These are phyloP conservation scores for Fusarium setosum DNA, from an alignment of 2,329 filamentous ascomycete species.

Conservation along the genomic window DNA sequence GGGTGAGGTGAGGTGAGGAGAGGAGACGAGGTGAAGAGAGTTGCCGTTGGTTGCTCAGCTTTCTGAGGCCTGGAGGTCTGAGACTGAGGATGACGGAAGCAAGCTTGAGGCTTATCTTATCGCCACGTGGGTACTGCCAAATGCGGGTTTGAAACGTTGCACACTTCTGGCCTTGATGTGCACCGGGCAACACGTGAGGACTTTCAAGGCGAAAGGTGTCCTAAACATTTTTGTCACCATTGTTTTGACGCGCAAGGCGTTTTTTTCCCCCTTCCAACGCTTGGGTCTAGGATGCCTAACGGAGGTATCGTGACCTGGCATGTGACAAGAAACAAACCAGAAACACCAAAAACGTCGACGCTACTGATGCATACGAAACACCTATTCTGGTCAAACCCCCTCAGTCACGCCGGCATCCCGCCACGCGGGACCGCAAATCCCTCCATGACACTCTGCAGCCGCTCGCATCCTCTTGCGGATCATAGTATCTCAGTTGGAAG, in stretches of 20 bases:
- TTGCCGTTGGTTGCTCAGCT: constrained; percentile 24
- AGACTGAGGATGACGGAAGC: constrained; percentile 41
- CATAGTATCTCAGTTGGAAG: neutral
- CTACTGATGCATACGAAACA: neutral
- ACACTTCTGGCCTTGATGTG: too few species aligned
- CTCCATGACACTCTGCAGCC: neutral
- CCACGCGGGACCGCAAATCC: neutral
- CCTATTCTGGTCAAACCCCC: constrained; percentile 2
- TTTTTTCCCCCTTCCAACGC: neutral
- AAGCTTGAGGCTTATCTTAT: constrained; percentile 45
- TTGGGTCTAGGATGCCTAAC: neutral
- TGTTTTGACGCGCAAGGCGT: neutral
- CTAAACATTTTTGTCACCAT: neutral
- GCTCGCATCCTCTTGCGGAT: neutral
- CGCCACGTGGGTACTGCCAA: constrained; percentile 40
- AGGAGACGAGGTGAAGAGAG: constrained; percentile 8
- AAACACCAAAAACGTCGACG: neutral
- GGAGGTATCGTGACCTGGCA: constrained; percentile 32
- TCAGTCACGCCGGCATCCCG: neutral
- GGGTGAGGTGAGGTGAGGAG: too few species aligned
- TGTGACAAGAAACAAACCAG: constrained; percentile 31
- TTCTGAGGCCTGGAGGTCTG: constrained; percentile 3
- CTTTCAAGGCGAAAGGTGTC: neutral
- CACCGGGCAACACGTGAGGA: too few species aligned
- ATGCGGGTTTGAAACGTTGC: too few species aligned